Evolutionary conservation across 2,329 filamentous ascomycete genomes (phyloP).

Genomic region (Ceratocystis colombiana): DNA sequence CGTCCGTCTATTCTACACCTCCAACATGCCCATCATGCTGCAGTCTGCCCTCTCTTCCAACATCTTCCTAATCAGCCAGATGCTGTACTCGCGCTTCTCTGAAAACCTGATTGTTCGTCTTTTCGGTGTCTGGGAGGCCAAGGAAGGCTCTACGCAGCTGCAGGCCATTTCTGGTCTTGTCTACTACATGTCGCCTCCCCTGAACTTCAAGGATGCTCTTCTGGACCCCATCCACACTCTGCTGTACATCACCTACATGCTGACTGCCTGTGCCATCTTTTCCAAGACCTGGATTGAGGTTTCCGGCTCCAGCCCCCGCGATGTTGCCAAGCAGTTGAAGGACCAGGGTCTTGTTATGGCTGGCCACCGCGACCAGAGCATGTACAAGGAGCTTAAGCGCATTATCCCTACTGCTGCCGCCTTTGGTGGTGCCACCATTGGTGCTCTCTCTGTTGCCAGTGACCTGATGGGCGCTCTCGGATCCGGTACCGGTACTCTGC

Average conservation of each 20-base stretch:
- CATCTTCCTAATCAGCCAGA: constrained; percentile 97
- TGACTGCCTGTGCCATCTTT: constrained; percentile 93
- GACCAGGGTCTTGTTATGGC: constrained; percentile 99
- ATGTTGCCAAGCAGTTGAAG: constrained; percentile 99
- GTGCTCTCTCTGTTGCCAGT: constrained; percentile 87
- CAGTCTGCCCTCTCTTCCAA: constrained; percentile 98
- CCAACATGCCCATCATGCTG: constrained; percentile 99
- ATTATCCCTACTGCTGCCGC: constrained; percentile 97
- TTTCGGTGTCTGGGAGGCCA: constrained; percentile 96
- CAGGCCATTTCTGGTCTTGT: constrained; percentile 86
- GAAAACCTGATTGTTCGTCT: constrained; percentile 97
- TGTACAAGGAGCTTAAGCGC: constrained; percentile 99
- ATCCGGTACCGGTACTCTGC: constrained; percentile 91
- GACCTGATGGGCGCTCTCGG: constrained; percentile 93
- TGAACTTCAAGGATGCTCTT: constrained; percentile 95
- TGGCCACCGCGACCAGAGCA: constrained; percentile 97
- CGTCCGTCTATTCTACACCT: constrained; percentile 98
- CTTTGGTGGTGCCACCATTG: constrained; percentile 98
- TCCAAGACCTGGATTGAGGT: constrained; percentile 99
- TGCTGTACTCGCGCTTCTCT: constrained; percentile 97
- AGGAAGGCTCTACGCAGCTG: constrained; percentile 91
- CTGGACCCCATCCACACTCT: constrained; percentile 94
- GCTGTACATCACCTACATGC: constrained; percentile 95
- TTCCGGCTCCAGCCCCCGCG: constrained; percentile 90
- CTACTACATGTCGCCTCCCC: constrained; percentile 98